phyloP scores from a whole-genome alignment of 371 early-diverging fungal species.

The Apophysomyces ossiformis region DNA sequence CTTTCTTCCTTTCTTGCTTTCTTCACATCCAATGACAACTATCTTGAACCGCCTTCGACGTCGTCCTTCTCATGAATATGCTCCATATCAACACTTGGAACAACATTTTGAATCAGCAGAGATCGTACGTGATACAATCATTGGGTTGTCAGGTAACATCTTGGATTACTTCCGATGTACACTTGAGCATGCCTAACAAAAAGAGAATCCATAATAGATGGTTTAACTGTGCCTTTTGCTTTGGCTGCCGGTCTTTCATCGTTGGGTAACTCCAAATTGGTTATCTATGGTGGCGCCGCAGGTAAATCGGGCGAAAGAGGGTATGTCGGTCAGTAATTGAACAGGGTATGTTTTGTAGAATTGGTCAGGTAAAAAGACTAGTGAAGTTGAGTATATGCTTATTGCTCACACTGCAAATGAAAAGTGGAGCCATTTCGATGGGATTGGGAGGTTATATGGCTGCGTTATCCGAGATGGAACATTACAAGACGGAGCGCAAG shows the following conservation, averaged over 20 bases:
- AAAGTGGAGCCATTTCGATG: constrained; percentile 57
- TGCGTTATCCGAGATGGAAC: constrained; percentile 69
- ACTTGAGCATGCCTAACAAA: neutral
- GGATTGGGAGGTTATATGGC: constrained; percentile 75
- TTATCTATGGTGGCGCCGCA: constrained; percentile 73
- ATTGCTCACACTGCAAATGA: constrained; percentile 4
- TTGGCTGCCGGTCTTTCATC: constrained; percentile 75
- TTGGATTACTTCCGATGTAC: neutral
- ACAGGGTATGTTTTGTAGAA: constrained; percentile 23
- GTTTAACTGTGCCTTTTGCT: constrained; percentile 81
- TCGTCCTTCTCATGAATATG: constrained; percentile 42
- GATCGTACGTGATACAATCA: constrained; percentile 69
- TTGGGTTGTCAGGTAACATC: constrained; percentile 63
- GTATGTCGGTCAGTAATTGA: neutral
- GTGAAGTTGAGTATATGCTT: neutral
- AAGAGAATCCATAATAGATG: constrained; percentile 46
- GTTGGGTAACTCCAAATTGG: constrained; percentile 61
- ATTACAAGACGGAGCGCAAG: constrained; percentile 66
- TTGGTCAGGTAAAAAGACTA: constrained; percentile 44
- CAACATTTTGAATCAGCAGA: constrained; percentile 73
- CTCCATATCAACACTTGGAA: constrained; percentile 56
- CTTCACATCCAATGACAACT: constrained; percentile 25
- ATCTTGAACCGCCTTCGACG: constrained; percentile 41
- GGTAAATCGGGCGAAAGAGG: constrained; percentile 33
- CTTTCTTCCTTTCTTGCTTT: neutral